Evolutionary conservation across 164 flowering plant genomes (phyloP), one percentile per base, ranked within the genome.

Genomic region (Nymphaea colorata): DNA sequence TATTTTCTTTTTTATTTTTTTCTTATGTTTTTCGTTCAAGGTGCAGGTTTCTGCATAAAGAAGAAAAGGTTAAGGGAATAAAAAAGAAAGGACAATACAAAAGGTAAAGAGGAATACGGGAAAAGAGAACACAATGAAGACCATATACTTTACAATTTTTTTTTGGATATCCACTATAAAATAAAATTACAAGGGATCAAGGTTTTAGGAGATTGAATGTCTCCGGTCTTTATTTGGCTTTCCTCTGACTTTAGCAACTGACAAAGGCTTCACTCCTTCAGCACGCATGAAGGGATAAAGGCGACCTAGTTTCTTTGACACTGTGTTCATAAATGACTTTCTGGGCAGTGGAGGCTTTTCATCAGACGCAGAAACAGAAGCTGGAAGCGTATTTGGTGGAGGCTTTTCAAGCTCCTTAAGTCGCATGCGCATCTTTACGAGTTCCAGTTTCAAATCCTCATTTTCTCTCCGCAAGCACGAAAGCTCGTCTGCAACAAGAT

Each of bases 121-220:
- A 44, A 36, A 6, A 53, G 16, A 7, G 4, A 55, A 6, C 16
- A 55, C 62, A 53, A 11, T 3, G 59, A 25, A 57, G 42, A 16
- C 44, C 8, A 43, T 16, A 36, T 65, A 25, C 36, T 25, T 25
- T 25, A 25, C 36, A 25, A 25, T 25, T 25, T 25, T 25, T 25
- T 25, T 25, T 25, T 25, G 36, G 36, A 25, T 25, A 25, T 25
- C 36, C 36, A 0, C 36, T 25, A 25, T 25, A 25, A 25, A 25
- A 25, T 25, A 41, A 14, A 61, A 7, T 8, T 25, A 41, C 65
- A 64, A 42, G 17, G 51, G 7, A 43, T 14, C 36, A 14, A 61
- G 44, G 14, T 62, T n/a, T 86, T 77, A 91, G 53, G 99, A 91
- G 65, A 94, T 82, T 43, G 99, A 94, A 78, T 90, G 94, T 42